Conservation (phyloP, 2,329 filamentous ascomycete species). For the Pseudocercospora pini-densiflorae region DNA sequence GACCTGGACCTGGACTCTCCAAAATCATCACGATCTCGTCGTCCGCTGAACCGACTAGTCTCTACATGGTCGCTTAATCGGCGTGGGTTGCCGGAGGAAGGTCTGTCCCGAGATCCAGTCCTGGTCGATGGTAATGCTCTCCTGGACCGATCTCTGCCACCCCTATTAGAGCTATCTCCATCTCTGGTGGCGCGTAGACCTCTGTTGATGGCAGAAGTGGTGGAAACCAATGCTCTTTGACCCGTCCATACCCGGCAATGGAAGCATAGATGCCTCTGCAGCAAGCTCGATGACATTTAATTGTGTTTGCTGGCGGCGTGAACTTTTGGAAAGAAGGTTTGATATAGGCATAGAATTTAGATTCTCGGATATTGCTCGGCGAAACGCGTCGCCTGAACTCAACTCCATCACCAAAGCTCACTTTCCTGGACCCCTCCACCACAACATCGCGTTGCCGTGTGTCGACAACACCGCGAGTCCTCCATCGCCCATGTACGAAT, state of each 20-base stretch:
- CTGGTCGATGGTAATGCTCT: constrained; percentile 5
- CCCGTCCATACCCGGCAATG: constrained; percentile 15
- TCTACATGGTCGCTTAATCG: background rate
- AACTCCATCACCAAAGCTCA: background rate
- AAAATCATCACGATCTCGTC: background rate
- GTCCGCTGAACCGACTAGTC: background rate
- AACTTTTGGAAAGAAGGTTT: constrained; percentile 3
- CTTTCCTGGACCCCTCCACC: background rate
- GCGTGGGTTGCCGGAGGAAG: background rate
- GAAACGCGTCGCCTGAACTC: background rate
- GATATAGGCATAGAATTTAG: background rate
- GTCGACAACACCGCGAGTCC: background rate
- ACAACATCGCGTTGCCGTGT: background rate
- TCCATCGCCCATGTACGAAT: constrained; percentile 2
- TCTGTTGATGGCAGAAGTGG: constrained; percentile 70
- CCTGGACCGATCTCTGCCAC: constrained; percentile 22
- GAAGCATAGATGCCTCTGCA: constrained; percentile 19
- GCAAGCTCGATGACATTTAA: constrained; percentile 17
- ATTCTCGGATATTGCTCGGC: constrained; percentile 13
- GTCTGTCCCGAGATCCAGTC: background rate
- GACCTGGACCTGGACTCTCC: background rate
- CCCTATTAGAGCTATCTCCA: constrained; percentile 19
- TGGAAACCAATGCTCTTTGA: constrained; percentile 50
- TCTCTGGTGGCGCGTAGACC: constrained; percentile 58
- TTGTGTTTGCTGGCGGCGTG: background rate